Percentiles rank a stretch among this genome's conserved stretches.
phyloP scores from a whole-genome alignment of 805 yeast genomes.

The Naumovozyma castellii region DNA sequence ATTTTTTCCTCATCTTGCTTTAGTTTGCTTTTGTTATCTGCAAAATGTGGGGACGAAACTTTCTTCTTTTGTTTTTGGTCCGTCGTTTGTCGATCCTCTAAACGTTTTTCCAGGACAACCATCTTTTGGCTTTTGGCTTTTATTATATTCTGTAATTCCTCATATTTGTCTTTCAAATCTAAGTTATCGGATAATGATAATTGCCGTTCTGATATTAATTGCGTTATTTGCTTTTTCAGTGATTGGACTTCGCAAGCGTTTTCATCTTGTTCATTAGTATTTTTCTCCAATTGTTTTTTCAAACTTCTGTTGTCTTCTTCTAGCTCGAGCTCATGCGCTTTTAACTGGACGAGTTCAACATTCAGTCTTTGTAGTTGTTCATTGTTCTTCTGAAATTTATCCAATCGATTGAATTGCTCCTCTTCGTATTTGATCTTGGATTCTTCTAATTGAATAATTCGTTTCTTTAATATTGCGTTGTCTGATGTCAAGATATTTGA shows the following conservation, averaged over 20 bases:
- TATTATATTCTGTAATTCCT: conserved; percentile 11
- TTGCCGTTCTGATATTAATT: conserved; percentile 16
- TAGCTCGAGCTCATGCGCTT: conserved; percentile 21
- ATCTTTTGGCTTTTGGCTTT: conserved; percentile 11
- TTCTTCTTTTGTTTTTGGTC: conserved; percentile 1
- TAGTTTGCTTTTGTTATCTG: not conserved
- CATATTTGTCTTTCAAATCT: conserved; percentile 20
- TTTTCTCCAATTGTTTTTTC: conserved; percentile 13
- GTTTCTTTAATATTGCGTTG: conserved; percentile 18
- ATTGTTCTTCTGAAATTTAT: conserved; percentile 14
- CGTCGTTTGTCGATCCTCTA: not conserved
- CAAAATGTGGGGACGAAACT: not conserved
- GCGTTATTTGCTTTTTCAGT: conserved; percentile 13
- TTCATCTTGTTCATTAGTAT: conserved; percentile 13
- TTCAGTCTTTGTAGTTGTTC: conserved; percentile 27
- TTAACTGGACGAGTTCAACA: conserved; percentile 23
- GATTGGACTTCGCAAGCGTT: conserved; percentile 11
- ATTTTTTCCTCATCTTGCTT: not conserved
- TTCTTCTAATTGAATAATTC: conserved; percentile 14
- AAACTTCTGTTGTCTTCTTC: conserved; percentile 22
- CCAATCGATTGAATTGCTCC: conserved; percentile 11
- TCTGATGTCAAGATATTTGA: conserved; percentile 25
- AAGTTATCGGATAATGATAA: conserved; percentile 16
- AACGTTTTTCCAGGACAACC: not conserved
- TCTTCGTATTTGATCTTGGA: conserved; percentile 11